Conservation (phyloP, 2,329 filamentous ascomycete species). For the Clonostachys byssicola region DNA sequence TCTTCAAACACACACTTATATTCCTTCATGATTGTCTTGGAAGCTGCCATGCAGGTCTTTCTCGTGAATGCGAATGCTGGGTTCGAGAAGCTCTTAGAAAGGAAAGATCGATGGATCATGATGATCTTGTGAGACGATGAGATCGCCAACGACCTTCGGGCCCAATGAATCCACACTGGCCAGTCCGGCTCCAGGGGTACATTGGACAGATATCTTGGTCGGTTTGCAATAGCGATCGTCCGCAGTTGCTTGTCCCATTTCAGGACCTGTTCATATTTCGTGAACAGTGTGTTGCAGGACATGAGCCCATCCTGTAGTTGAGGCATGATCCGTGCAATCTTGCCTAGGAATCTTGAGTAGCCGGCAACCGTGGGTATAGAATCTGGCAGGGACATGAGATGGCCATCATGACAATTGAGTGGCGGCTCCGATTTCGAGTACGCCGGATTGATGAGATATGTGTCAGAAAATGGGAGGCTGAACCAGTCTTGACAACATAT, state of each 20-base stretch:
- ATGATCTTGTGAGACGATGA: constrained; percentile 32
- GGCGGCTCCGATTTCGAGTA: constrained; percentile 22
- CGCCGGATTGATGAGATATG: constrained; percentile 27
- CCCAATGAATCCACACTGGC: constrained; percentile 22
- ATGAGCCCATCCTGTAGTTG: constrained; percentile 22
- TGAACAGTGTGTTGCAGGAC: constrained; percentile 20
- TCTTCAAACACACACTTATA: constrained; percentile 11
- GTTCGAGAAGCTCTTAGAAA: constrained; percentile 24
- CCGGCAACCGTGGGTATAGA: constrained; percentile 15
- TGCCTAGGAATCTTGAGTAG: constrained; percentile 19
- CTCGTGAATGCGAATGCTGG: constrained; percentile 23
- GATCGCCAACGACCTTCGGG: constrained; percentile 27
- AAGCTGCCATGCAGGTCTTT: constrained; percentile 26
- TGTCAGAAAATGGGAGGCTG: constrained; percentile 28
- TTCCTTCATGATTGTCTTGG: constrained; percentile 29
- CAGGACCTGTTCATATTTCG: constrained; percentile 28
- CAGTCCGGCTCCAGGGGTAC: constrained; percentile 16
- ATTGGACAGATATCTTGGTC: constrained; percentile 17
- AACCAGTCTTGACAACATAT: constrained; percentile 31
- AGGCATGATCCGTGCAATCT: constrained; percentile 25
- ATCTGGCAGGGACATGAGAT: constrained; percentile 9
- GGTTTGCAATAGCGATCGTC: constrained; percentile 20
- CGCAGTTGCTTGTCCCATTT: constrained; percentile 24
- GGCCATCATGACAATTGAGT: constrained; percentile 26
- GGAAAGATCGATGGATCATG: constrained; percentile 31